phyloP scores from a whole-genome alignment of 2,329 filamentous ascomycete species.

The Nigrospora sphaerica region DNA sequence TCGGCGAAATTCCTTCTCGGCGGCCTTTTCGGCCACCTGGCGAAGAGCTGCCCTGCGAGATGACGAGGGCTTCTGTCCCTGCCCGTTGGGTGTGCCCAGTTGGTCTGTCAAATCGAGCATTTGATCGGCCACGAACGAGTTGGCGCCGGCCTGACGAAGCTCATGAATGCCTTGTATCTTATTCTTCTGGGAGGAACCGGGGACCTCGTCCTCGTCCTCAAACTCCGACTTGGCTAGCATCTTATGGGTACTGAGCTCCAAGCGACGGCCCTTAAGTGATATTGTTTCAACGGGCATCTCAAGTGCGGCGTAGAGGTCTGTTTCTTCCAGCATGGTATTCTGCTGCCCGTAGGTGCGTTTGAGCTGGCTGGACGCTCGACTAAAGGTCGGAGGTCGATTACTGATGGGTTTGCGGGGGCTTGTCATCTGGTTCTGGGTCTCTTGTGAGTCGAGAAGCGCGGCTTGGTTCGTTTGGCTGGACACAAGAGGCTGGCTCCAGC shows the following conservation, averaged over 20 bases:
- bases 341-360: constrained; percentile 24
- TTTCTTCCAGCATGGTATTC: constrained; percentile 21
- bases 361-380: constrained; percentile 19
- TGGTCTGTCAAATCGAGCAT: constrained; percentile 58
- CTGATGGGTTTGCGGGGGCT: constrained; percentile 10
- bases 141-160: constrained; percentile 57
- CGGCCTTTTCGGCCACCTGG: constrained; percentile 52
- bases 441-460: constrained; percentile 12
- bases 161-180: constrained; percentile 60
- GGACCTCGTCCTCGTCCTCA: constrained; percentile 34
- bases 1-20: constrained; percentile 54
- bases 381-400: constrained; percentile 9
- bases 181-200: constrained; percentile 33
- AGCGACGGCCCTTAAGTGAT: constrained; percentile 18
- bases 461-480: constrained; percentile 12
- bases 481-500: constrained; percentile 8
- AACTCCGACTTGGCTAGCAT: constrained; percentile 14
- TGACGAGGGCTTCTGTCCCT: constrained; percentile 31
- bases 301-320: constrained; percentile 17
- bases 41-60: constrained; percentile 51
- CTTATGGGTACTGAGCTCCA: constrained; percentile 20
- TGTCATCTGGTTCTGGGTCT: constrained; percentile 15
- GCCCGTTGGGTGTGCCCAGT: constrained; percentile 41
- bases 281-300: constrained; percentile 15
- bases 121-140: constrained; percentile 58